These are phyloP conservation scores for Saccharata proteae DNA, from an alignment of 2,329 filamentous ascomycete genomes.

Conservation along the genomic window DNA sequence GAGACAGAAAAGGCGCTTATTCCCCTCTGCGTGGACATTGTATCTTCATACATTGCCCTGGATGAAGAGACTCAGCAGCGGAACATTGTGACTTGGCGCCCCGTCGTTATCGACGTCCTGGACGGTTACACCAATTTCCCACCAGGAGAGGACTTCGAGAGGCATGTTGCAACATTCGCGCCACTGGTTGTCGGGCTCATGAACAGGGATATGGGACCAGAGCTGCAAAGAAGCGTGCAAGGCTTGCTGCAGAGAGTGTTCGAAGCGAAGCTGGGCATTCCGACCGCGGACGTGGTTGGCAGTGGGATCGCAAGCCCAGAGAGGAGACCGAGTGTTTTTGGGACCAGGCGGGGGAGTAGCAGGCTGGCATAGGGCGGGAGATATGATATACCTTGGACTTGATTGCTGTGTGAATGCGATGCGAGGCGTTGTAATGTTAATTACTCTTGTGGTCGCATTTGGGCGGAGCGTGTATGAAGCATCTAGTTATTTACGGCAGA, in stretches of 20 bases:
- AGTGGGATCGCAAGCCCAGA: slow-evolving; percentile 2
- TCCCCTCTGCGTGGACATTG: slow-evolving; percentile 89
- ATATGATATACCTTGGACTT: too few relatives aligned
- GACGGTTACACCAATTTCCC: slow-evolving; percentile 87
- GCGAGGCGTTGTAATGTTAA: too few relatives aligned
- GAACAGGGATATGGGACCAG: slow-evolving; percentile 65
- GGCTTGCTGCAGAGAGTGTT: slow-evolving; percentile 70
- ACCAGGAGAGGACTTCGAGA: slow-evolving; percentile 63
- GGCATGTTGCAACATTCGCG: slow-evolving; percentile 74
- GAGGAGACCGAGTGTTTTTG: slow-evolving; percentile 7
- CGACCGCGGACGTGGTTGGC: slow-evolving; percentile 2
- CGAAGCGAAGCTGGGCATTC: slow-evolving; percentile 33
- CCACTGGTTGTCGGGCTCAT: slow-evolving; percentile 74
- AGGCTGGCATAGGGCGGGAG: too few relatives aligned
- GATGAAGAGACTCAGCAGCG: slow-evolving; percentile 95
- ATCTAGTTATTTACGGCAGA: too few relatives aligned
- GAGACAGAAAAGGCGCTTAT: slow-evolving; percentile 88
- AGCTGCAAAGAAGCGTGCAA: slow-evolving; percentile 68
- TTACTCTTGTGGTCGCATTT: too few relatives aligned
- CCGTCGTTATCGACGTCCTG: slow-evolving; percentile 91
- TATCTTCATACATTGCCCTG: slow-evolving; percentile 69
- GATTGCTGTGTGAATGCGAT: too few relatives aligned
- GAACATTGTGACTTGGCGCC: slow-evolving; percentile 94
- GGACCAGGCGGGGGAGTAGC: slow-evolving; percentile 5
- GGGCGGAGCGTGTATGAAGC: too few relatives aligned